phyloP scores from a whole-genome alignment of 176 grass and related monocot species.

The Ananas comosus region DNA sequence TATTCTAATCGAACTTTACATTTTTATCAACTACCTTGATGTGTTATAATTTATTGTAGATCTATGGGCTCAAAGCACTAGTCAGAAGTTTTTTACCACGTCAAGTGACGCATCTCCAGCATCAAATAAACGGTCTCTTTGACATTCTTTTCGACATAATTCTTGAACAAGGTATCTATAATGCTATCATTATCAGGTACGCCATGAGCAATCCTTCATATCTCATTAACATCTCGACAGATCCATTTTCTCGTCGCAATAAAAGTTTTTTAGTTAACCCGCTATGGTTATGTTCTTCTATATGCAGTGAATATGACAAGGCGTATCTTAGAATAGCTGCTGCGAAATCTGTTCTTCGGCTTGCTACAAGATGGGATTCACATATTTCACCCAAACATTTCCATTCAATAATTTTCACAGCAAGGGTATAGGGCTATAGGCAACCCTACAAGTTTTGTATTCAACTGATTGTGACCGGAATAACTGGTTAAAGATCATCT shows the following conservation, averaged over 20 bases:
- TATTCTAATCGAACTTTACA: background rate
- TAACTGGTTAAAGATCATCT: background rate
- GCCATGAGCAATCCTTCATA: background rate
- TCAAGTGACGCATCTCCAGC: slow-evolving; percentile 14
- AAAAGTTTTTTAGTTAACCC: background rate
- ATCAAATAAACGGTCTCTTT: slow-evolving; percentile 47
- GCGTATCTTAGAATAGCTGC: slow-evolving; percentile 61
- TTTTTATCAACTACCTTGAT: slow-evolving; percentile 6
- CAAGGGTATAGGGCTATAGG: slow-evolving; percentile 64
- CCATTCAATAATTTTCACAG: slow-evolving; percentile 50
- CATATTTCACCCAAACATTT: slow-evolving; percentile 73
- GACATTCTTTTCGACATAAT: slow-evolving; percentile 62
- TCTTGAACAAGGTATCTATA: slow-evolving; percentile 44
- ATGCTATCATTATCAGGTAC: slow-evolving; percentile 48
- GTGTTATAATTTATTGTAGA: slow-evolving; percentile 40
- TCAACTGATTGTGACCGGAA: background rate
- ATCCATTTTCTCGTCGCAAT: background rate
- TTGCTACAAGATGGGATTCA: slow-evolving; percentile 82
- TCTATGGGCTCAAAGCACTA: slow-evolving; percentile 78
- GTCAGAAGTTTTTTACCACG: slow-evolving; percentile 69
- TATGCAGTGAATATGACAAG: slow-evolving; percentile 61
- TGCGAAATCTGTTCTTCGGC: slow-evolving; percentile 63
- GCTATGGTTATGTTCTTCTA: background rate
- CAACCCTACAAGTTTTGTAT: slow-evolving; percentile 23
- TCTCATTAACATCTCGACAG: slow-evolving; percentile 6